These are phyloP conservation scores for Homolaphlyctis polyrhiza DNA, from an alignment of 371 early-diverging fungal species.

Conservation along the genomic window DNA sequence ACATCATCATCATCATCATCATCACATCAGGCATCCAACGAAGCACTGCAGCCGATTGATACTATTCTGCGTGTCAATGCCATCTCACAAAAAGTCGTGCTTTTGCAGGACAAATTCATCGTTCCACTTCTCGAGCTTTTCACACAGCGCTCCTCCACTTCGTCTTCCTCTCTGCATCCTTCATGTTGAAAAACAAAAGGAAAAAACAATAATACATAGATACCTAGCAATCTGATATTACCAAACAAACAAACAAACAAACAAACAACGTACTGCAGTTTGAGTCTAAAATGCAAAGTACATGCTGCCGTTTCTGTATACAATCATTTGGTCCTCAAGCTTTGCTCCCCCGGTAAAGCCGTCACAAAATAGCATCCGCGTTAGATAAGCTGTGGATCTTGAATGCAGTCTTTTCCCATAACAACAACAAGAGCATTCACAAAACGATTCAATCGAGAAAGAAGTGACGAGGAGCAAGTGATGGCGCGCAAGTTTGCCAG, in stretches of 20 bases:
- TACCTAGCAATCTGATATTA: no score
- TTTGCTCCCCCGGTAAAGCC: no score
- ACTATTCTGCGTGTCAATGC: not conserved
- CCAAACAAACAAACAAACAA: no score
- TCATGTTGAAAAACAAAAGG: not conserved
- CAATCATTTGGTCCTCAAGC: not conserved
- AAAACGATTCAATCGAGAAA: no score
- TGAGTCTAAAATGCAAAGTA: not conserved
- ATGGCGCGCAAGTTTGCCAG: no score
- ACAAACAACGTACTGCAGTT: no score
- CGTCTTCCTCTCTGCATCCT: not conserved
- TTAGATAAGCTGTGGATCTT: no score
- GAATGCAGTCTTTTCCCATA: no score
- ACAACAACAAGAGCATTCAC: no score
- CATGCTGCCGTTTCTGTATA: not conserved
- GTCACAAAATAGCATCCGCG: no score
- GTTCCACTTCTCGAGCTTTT: not conserved
- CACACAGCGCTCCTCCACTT: not conserved
- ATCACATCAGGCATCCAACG: not conserved
- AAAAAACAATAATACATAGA: no score
- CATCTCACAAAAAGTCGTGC: not conserved
- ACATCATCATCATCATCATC: not conserved
- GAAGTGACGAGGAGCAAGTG: no score
- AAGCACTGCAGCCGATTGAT: not conserved
- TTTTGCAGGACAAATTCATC: conserved; percentile 3